Percentiles rank a stretch among this genome's conserved stretches.
Conservation (phyloP, 2,329 filamentous ascomycete genomes). For the Pseudocercospora fuligena region DNA sequence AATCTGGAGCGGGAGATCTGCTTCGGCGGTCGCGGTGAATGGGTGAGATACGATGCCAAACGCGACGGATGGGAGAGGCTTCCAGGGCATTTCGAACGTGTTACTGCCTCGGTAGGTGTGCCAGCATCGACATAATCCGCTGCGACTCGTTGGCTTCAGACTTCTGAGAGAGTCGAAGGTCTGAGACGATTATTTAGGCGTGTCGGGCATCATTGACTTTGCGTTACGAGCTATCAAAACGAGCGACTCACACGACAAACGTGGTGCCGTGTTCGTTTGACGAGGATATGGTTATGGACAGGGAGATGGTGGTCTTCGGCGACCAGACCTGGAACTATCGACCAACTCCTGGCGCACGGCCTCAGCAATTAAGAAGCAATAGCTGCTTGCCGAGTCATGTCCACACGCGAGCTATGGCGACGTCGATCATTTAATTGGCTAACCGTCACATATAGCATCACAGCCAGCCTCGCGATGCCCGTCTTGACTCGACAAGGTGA, state of each 20-base stretch:
- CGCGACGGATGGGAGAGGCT: conserved; percentile 64
- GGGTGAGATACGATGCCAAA: conserved; percentile 97
- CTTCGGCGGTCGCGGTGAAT: conserved; percentile 82
- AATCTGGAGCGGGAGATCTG: conserved; percentile 94
- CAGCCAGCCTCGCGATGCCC: not conserved
- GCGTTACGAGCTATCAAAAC: not conserved
- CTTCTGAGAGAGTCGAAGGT: not conserved
- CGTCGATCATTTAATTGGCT: not conserved
- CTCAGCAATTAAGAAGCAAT: not conserved
- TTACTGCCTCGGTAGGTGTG: not conserved
- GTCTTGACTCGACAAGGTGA: not conserved
- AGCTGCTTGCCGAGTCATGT: conserved; percentile 3
- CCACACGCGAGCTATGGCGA: not conserved
- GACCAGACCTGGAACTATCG: not conserved
- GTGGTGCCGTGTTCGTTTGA: not conserved
- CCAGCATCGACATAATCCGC: conserved; percentile 2
- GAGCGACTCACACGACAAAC: not conserved
- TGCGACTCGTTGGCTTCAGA: not conserved
- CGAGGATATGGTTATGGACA: not conserved
- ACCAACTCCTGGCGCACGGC: conserved; percentile 2
- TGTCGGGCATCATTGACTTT: conserved; percentile 6
- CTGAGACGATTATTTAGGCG: not conserved
- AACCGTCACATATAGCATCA: not conserved
- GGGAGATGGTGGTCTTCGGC: conserved; percentile 1
- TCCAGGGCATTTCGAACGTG: conserved; percentile 21